Evolutionary conservation across 345 rosid genomes (phyloP).

Genomic region (Anastatica hierochuntica): DNA sequence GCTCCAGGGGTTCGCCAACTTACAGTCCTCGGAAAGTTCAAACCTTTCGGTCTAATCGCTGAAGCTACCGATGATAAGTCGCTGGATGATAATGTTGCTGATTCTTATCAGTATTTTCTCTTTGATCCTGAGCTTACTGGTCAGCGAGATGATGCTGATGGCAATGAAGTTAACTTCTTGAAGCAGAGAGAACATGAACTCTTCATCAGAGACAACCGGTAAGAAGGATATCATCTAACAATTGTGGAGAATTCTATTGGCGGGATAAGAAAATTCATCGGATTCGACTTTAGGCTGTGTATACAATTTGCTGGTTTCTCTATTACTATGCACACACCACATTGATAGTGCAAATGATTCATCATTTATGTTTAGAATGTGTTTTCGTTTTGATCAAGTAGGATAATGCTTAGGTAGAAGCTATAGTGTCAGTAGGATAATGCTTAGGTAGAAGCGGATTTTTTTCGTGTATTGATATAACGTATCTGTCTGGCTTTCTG

Average conservation of each 20-base stretch:
- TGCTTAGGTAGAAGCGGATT: conserved; percentile 4
- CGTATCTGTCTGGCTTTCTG: not conserved
- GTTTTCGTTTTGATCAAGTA: too few relatives aligned
- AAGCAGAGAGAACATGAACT: conserved; percentile 66
- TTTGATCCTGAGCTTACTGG: conserved; percentile 54
- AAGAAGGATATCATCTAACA: not conserved
- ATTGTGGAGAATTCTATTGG: too few relatives aligned
- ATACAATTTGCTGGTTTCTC: not conserved
- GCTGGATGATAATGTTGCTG: conserved; percentile 20
- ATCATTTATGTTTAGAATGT: too few relatives aligned
- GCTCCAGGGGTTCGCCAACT: conserved; percentile 58
- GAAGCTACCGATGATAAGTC: conserved; percentile 72
- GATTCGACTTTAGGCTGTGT: not conserved
- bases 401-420: too few relatives aligned
- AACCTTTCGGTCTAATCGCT: conserved; percentile 79
- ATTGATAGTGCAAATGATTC: too few relatives aligned
- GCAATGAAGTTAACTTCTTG: conserved; percentile 24
- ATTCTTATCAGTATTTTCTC: conserved; percentile 64
- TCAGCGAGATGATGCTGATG: conserved; percentile 31
- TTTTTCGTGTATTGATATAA: conserved; percentile 7
- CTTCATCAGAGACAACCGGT: conserved; percentile 71
- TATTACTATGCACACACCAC: too few relatives aligned
- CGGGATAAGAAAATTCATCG: too few relatives aligned
- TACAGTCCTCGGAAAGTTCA: conserved; percentile 82
- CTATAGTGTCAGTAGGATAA: not conserved